Evolutionary conservation across 768 basidiomycete genomes (phyloP).

Genomic region (Termitomyces sp.): DNA sequence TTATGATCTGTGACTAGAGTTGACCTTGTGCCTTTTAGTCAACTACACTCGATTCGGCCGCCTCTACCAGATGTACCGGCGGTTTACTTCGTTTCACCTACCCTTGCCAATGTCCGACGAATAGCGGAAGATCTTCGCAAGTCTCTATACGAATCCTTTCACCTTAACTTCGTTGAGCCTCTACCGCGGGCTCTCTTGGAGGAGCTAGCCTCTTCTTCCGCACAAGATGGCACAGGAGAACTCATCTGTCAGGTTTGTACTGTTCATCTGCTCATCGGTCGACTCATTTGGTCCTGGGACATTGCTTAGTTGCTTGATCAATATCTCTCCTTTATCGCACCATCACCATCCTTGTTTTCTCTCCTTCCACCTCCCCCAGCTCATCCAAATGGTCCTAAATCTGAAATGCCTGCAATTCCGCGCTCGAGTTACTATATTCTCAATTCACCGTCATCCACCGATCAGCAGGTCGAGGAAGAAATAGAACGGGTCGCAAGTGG

Average conservation of each 20-base stretch:
- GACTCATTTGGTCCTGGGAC: constrained; percentile 6
- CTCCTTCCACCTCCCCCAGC: constrained; percentile 59
- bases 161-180: constrained; percentile 94
- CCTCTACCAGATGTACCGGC: constrained; percentile 93
- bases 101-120: constrained; percentile 75
- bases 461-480: constrained; percentile 89
- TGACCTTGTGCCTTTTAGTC: constrained; percentile 42
- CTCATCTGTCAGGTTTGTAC: constrained; percentile 64
- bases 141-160: constrained; percentile 85
- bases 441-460: constrained; percentile 86
- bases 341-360: constrained; percentile 90
- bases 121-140: constrained; percentile 94
- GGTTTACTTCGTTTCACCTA: constrained; percentile 94
- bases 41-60: constrained; percentile 86
- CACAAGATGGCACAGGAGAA: constrained; percentile 79
- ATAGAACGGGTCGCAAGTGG: constrained; percentile 89
- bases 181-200: constrained; percentile 85
- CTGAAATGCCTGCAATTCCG: constrained; percentile 28
- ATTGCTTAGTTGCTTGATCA: constrained; percentile 80
- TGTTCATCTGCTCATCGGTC: neutral
- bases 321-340: constrained; percentile 93
- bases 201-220: constrained; percentile 87
- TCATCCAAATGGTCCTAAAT: constrained; percentile 26
- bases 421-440: constrained; percentile 77
- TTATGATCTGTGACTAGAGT: neutral